Evolutionary conservation across 2,329 filamentous ascomycete genomes (phyloP), one percentile per base, ranked within the genome.

Genomic region (Ophiognomonia clavigignenti-juglandacearum): DNA sequence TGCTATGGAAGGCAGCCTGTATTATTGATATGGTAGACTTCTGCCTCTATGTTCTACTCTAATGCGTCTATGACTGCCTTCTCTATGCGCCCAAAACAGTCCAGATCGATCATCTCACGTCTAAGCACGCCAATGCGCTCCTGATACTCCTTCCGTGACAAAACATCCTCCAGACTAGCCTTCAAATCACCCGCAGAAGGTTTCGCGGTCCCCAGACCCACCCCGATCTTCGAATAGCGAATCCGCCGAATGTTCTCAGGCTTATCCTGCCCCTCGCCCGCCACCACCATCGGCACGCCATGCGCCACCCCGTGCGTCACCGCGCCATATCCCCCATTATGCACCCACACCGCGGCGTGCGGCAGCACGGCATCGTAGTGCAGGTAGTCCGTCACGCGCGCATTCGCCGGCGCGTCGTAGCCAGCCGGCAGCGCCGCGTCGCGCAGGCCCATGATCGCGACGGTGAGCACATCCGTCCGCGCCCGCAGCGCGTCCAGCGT

Each of bases 251-350:
- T 58, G 47, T 66, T 69, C 49, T 69, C 67, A 5, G 58, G 56
- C 58, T 70, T 70, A 52, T 70, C 67, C 59, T 69, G 66, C 1
- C 64, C 65, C 47, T 69, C 66, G 14, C 66, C 67, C 1, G 65
- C 65, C 3, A 66, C 59, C 0, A 70, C 63, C 64, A 68, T 66
- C 3, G 67, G 66, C 19, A 69, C 63, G 4, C 63, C 67, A 43
- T 67, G 61, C 6, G 64, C 63, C 37, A 70, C 61, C 11, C 66
- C 67, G 44, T 70, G 67, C 41, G 61, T 64, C 9, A 68, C 60
- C 4, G 66, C 67, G 4, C 67, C 67, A 48, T 67, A 70, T 1
- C 67, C 67, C 2, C 61, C 67, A 44, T 70, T 70, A 50, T 68
- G 65, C 4, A 70, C 57, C 64, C 65, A 70, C 2, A 61, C 57